Evolutionary conservation across 306 rosid species (phyloP), one percentile per base, ranked within the genome.

Genomic region (Leucaena leucocephala): DNA sequence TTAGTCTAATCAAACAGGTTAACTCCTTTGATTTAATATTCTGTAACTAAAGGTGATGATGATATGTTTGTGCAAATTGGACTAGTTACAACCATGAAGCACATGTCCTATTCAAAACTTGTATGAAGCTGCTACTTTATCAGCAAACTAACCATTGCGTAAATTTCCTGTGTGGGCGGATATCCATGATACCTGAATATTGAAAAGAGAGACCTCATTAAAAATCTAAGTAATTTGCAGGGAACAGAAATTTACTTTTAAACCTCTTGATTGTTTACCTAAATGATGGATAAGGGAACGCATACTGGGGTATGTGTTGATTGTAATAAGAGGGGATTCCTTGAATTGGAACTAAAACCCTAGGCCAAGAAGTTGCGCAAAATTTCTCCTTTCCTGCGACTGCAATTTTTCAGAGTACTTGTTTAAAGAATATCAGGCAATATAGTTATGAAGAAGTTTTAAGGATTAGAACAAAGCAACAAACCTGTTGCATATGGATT

Each of bases 121-220:
- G 27, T 27, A 27, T 27, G 27, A 27, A 27, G 27, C 27, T 27
- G 27, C 27, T 27, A 78, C 46, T 82, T 78, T 19, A 27, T 58
- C 7, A 82, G 74, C 14, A 80, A 54, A 85, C 90, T 81, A 15
- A 89, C 93, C 90, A 78, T 72, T 66, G 80, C 72, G 76, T 71
- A 72, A 8, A 81, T 64, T 76, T 80, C 88, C 72, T 86, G 93
- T 68, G 81, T 87, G 62, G 79, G 78, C 66, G 74, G 86, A 73
- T 81, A 82, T 78, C 74, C 78, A 40, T 90, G 90, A 42, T 76
- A 83, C 89, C 97, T 91, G 88, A 77, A 79, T 50, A 54, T 72
- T 68, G 75, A 50, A 57, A 22, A 76, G 52, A 27, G 55, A 35
- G 40, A 8, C 2, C 68, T 79, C 70, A 77, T 69, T 83, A 39